A percentile compares a stretch with the other conserved stretches of the same genome.
phyloP scores from a whole-genome alignment of 2,329 filamentous ascomycete species.

The Aspergillus tanneri region DNA sequence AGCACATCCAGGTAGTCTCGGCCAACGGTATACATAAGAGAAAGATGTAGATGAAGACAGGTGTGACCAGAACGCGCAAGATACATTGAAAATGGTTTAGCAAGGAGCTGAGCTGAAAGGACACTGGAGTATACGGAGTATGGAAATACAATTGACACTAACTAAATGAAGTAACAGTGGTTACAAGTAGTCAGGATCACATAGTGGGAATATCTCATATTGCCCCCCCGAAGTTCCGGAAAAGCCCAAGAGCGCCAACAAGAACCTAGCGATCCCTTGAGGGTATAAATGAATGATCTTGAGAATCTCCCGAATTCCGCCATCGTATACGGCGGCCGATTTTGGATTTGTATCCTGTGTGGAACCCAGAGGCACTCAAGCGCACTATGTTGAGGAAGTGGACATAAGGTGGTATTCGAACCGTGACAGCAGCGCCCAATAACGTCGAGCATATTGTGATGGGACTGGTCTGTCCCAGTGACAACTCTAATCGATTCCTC shows the following conservation, averaged over 20 bases:
- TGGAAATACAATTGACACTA: constrained; percentile 49
- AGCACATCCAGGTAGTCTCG: constrained; percentile 45
- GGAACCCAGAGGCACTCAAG: too few relatives aligned
- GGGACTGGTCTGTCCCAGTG: constrained; percentile 45
- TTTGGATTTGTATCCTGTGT: constrained; percentile 44
- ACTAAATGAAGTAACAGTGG: constrained; percentile 26
- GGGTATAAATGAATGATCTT: constrained; percentile 48
- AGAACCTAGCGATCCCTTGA: constrained; percentile 48
- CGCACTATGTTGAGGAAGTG: too few relatives aligned
- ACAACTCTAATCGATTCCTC: constrained; percentile 51
- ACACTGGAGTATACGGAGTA: constrained; percentile 44
- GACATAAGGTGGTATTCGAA: constrained; percentile 8
- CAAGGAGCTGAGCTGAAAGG: constrained; percentile 42
- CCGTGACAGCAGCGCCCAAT: constrained; percentile 40
- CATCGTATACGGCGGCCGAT: constrained; percentile 34
- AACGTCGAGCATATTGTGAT: constrained; percentile 51
- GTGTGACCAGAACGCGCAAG: constrained; percentile 50
- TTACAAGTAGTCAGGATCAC: too few relatives aligned
- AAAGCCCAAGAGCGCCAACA: constrained; percentile 37
- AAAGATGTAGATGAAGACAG: constrained; percentile 49
- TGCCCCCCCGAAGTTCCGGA: constrained; percentile 29
- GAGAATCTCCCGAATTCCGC: constrained; percentile 49
- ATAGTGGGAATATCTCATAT: not conserved
- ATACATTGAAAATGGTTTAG: constrained; percentile 45
- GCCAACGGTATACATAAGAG: constrained; percentile 46